Percentiles rank a stretch among this genome's conserved stretches.
Evolutionary conservation across 1,284 basidiomycete species (phyloP).

Genomic region (Ceratobasidium sp.): DNA sequence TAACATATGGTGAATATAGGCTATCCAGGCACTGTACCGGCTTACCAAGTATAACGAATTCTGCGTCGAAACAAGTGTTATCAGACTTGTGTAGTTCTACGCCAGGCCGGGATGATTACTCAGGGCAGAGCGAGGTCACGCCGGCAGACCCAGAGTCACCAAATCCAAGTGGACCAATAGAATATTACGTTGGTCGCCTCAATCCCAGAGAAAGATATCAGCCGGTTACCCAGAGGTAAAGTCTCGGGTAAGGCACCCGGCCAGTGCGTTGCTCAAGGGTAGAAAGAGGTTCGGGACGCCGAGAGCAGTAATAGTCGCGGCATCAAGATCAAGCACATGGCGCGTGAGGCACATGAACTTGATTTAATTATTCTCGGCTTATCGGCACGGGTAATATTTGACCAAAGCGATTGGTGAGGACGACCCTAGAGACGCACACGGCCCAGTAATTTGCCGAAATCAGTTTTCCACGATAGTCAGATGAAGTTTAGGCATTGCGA

Average conservation of each 20-base stretch:
- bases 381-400: too few species aligned
- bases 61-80: background rate
- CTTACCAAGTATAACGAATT: background rate
- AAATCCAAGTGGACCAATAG: constrained; percentile 60
- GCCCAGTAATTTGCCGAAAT: too few species aligned
- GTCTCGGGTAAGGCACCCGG: constrained; percentile 64
- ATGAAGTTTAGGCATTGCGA: too few species aligned
- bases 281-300: constrained; percentile 11
- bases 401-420: too few species aligned
- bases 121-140: too few species aligned
- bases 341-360: too few species aligned
- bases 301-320: background rate
- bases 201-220: constrained; percentile 66
- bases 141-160: constrained; percentile 13
- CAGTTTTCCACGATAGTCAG: too few species aligned
- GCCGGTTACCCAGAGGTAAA: constrained; percentile 63
- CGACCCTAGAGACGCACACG: too few species aligned
- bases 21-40: background rate
- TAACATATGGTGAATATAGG: constrained; percentile 45
- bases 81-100: background rate
- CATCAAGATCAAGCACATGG: background rate
- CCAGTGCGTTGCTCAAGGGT: constrained; percentile 68
- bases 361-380: too few species aligned
- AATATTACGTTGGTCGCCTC: constrained; percentile 69
- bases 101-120: too few species aligned